A percentile compares a stretch with the other conserved stretches of the same genome.
Evolutionary conservation across 2,329 filamentous ascomycete genomes (phyloP).

Genomic region (Aspergillus fructus): DNA sequence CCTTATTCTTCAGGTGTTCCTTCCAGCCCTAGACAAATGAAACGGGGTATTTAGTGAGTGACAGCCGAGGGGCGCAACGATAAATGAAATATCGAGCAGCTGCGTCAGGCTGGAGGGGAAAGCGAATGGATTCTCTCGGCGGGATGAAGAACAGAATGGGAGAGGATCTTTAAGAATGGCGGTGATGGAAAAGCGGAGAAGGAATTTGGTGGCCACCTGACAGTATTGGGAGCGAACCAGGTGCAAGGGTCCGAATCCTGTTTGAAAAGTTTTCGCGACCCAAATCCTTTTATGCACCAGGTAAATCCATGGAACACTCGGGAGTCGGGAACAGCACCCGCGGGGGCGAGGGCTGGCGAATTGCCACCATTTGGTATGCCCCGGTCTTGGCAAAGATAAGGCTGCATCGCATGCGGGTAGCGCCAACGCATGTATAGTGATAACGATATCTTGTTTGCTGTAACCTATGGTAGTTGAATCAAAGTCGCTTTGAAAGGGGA

Average conservation of each 20-base stretch:
- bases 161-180: background rate
- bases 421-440: background rate
- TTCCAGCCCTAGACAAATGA: background rate
- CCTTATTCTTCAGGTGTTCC: background rate
- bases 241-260: background rate
- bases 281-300: slow-evolving; percentile 1
- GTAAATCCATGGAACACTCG: slow-evolving; percentile 1
- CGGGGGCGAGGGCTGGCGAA: background rate
- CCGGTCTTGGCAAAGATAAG: slow-evolving; percentile 4
- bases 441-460: background rate
- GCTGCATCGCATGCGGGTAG: background rate
- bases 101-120: background rate
- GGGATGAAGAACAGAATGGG: background rate
- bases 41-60: background rate
- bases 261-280: slow-evolving; percentile 1
- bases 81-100: background rate
- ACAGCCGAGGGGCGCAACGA: background rate
- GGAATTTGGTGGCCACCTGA: slow-evolving; percentile 8
- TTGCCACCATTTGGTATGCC: slow-evolving; percentile 3
- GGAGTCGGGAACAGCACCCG: background rate
- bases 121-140: background rate
- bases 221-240: background rate
- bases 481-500: too few species aligned
- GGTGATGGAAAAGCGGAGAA: slow-evolving; percentile 5
- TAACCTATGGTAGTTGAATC: background rate